Evolutionary conservation across 805 yeast species (phyloP).

Genomic region (Teunomyces pallodes): DNA sequence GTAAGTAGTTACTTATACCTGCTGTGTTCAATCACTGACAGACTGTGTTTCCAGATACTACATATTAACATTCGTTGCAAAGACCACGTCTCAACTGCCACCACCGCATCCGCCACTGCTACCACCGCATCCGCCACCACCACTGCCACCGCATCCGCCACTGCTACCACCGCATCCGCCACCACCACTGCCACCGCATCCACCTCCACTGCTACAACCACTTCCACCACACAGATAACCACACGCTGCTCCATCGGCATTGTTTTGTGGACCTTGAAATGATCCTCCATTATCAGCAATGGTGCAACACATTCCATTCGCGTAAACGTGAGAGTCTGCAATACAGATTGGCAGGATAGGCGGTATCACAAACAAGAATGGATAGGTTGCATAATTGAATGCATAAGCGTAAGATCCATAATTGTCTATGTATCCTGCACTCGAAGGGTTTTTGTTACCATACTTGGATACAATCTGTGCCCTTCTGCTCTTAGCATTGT

Average conservation of each 20-base stretch:
- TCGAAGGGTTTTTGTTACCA: background rate
- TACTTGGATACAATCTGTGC: slow-evolving; percentile 3
- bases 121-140: too few relatives aligned
- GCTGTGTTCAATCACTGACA: too few relatives aligned
- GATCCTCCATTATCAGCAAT: slow-evolving; percentile 8
- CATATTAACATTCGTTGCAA: too few relatives aligned
- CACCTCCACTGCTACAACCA: background rate
- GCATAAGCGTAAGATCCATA: background rate
- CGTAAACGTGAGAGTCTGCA: slow-evolving; percentile 5
- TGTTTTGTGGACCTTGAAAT: background rate
- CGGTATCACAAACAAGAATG: slow-evolving; percentile 9
- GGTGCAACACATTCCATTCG: slow-evolving; percentile 9
- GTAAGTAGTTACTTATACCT: too few relatives aligned
- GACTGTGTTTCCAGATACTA: too few relatives aligned
- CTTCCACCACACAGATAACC: background rate
- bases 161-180: too few relatives aligned
- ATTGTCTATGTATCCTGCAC: background rate
- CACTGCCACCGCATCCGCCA: too few relatives aligned
- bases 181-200: background rate
- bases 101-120: too few relatives aligned
- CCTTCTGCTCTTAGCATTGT: slow-evolving; percentile 1
- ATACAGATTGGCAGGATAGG: slow-evolving; percentile 7
- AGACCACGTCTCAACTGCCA: too few relatives aligned
- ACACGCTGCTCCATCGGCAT: slow-evolving; percentile 6
- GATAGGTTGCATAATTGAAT: slow-evolving; percentile 6